These are phyloP conservation scores for Allium sativum DNA, from an alignment of 106 monocot species.

Conservation along the genomic window DNA sequence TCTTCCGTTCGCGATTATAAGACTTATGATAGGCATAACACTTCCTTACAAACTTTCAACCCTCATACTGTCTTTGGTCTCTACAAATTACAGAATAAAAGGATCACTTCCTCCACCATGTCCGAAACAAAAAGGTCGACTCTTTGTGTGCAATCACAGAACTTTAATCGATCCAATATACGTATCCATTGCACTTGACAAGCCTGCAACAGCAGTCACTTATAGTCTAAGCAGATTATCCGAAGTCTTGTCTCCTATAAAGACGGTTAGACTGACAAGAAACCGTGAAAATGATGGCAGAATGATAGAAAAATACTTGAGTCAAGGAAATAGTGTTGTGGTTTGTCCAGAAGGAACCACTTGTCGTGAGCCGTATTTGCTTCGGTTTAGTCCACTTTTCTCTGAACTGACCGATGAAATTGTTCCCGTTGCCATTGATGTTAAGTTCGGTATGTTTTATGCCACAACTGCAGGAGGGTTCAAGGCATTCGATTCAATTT, in stretches of 20 bases:
- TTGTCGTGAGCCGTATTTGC: conserved; percentile 69
- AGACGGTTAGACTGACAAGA: conserved; percentile 32
- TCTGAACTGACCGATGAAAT: conserved; percentile 44
- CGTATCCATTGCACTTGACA: conserved; percentile 32
- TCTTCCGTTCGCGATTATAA: conserved; percentile 13
- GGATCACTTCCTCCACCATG: neutral
- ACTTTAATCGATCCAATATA: conserved; percentile 62
- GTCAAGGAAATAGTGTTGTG: conserved; percentile 37
- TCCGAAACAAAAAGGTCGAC: neutral
- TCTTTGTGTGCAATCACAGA: conserved; percentile 74
- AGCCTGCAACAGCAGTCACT: conserved; percentile 21
- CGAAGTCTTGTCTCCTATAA: conserved; percentile 45
- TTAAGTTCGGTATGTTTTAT: conserved; percentile 41
- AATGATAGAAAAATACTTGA: conserved; percentile 27
- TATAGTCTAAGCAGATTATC: conserved; percentile 52
- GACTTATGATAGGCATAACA: conserved; percentile 4
- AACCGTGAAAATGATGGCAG: conserved; percentile 22
- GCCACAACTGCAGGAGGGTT: conserved; percentile 59
- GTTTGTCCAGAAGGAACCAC: conserved; percentile 90
- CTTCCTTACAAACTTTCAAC: conserved; percentile 19
- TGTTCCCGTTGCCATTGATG: conserved; percentile 44
- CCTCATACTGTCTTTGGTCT: conserved; percentile 8
- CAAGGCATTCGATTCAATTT: conserved; percentile 57
- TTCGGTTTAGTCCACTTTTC: conserved; percentile 79
- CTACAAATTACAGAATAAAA: neutral